Base-by-base conservation (phyloP, 2,329 filamentous ascomycete genomes). In the Aphanoascus verrucosus region DNA sequence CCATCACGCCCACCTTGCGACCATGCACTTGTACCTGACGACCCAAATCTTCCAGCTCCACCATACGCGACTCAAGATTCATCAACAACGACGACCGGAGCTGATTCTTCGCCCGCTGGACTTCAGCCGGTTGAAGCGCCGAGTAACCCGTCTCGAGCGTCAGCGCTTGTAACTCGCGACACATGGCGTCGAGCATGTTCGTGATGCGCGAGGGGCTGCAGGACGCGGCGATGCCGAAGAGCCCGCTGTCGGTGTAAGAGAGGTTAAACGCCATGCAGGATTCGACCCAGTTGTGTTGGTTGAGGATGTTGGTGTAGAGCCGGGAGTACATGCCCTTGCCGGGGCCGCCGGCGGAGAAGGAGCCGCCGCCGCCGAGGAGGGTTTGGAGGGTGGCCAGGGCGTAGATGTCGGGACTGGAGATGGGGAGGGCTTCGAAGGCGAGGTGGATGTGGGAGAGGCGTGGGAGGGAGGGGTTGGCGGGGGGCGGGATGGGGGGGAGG, bases 321-420 rank as follows among this genome's bases (percentile, higher is more conserved):
- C 93, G 85, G 37, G 88, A 94, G 77, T 97, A 97, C 93, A 98
- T 98, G 68, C 93, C 93, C 75, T 98, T 98, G 51, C 93, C 93
- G 3, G 93, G 93, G 0, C 93, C 93, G 62, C 93, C 93, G 52
- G 93, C 93, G 14, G 88, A 94, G 75, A 98, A 98, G 53, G 90
- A 96, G 20, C 93, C 93, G 47, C 93, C 93, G 46, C 93, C 93
- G 55, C 93, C 93, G 34, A 98, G 86, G 8, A 98, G 84, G 1
- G 89, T 97, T 71, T 97, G 94, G 1, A 98, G 78, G 0, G 91
- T 95, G 5, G 93, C 93, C 43, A 97, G 83, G 15, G 93, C 90
- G 72, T 97, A 98, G 64, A 98, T 96, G 67, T 97, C 91, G 11
- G 88, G 83, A 2, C 86, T 91, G 19, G 81, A 83, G 65, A 98